These are phyloP conservation scores for Lepidium aucheri DNA, from an alignment of 345 rosid species.

Conservation along the genomic window DNA sequence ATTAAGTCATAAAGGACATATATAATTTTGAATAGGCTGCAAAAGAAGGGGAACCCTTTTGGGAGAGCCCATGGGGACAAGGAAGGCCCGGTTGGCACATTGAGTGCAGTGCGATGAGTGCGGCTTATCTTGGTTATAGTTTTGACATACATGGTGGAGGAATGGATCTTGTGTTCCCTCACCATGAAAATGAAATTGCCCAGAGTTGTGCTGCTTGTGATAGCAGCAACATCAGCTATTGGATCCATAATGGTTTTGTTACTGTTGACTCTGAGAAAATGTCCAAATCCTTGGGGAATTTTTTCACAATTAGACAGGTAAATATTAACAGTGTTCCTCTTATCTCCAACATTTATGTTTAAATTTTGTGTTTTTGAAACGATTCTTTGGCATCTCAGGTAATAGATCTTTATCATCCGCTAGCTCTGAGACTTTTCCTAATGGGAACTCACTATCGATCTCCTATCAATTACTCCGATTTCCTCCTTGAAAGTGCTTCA, in stretches of 20 bases:
- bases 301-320: constrained; percentile 95
- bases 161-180: constrained; percentile 98
- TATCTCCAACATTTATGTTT: neutral
- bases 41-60: constrained; percentile 82
- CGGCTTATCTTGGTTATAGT: constrained; percentile 73
- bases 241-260: constrained; percentile 97
- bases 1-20: neutral
- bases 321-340: neutral
- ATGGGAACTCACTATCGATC: constrained; percentile 92
- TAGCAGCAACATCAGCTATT: constrained; percentile 64
- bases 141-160: constrained; percentile 99
- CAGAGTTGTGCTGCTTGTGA: constrained; percentile 95
- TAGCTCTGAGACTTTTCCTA: constrained; percentile 79
- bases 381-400: constrained; percentile 36
- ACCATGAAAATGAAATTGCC: constrained; percentile 98
- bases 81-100: constrained; percentile 99
- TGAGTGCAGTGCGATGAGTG: constrained; percentile 95
- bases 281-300: constrained; percentile 97
- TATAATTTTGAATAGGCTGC: constrained; percentile 44
- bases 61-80: constrained; percentile 98
- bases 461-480: constrained; percentile 78
- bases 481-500: constrained; percentile 86
- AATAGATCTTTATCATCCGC: constrained; percentile 75
- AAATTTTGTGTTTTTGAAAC: neutral
- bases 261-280: constrained; percentile 91